Evolutionary conservation across 257 asterid species (phyloP).

Genomic region (Agastache rugosa): DNA sequence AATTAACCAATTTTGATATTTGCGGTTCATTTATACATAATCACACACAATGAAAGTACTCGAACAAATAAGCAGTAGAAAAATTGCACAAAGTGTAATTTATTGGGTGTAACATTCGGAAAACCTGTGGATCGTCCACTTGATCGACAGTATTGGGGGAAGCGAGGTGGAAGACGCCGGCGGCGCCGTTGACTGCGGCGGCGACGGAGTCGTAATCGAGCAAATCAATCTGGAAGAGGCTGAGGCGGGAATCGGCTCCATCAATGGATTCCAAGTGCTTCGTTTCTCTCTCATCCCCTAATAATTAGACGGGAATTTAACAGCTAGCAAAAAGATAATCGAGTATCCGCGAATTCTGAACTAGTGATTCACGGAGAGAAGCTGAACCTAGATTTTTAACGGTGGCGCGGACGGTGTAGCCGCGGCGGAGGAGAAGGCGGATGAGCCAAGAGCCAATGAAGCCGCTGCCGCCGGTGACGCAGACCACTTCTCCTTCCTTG

Average conservation of each 20-base stretch:
- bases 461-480: slow-evolving; percentile 94
- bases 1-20: not conserved
- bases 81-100: not conserved
- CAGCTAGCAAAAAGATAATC: not conserved
- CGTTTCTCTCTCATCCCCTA: slow-evolving; percentile 81
- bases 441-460: slow-evolving; percentile 79
- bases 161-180: slow-evolving; percentile 81
- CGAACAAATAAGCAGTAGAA: not conserved
- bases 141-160: slow-evolving; percentile 57
- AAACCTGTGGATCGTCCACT: slow-evolving; percentile 76
- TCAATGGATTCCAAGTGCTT: slow-evolving; percentile 75
- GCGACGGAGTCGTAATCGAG: slow-evolving; percentile 65
- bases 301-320: not conserved
- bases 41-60: not conserved
- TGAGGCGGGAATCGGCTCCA: slow-evolving; percentile 71
- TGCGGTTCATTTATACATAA: not conserved
- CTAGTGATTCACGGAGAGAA: not conserved
- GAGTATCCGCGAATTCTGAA: not conserved
- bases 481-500: slow-evolving; percentile 58
- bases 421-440: slow-evolving; percentile 76
- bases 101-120: not conserved
- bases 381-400: slow-evolving; percentile 61
- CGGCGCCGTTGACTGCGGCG: slow-evolving; percentile 61
- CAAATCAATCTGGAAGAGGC: slow-evolving; percentile 71
- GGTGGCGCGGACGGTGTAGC: slow-evolving; percentile 93